Percentiles rank a stretch among this genome's conserved stretches.
Conservation (phyloP, 352 stramenopile species). For the Pythium rishiriense region DNA sequence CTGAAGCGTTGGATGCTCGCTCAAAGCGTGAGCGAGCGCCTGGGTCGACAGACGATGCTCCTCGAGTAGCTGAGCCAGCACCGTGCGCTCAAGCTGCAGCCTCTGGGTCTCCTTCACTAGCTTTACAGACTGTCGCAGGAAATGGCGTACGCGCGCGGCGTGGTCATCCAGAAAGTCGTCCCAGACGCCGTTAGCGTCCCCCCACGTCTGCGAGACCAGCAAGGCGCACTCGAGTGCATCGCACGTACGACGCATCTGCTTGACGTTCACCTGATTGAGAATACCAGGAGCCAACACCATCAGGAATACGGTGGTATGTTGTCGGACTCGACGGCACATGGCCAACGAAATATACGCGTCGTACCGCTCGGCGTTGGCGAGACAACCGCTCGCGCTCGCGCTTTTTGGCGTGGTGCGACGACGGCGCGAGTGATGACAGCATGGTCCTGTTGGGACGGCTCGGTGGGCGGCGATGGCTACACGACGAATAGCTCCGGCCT, state of each 20-base stretch:
- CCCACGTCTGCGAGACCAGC: background rate
- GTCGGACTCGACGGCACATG: background rate
- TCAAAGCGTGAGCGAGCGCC: background rate
- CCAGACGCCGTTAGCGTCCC: constrained; percentile 1
- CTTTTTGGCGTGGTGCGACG: background rate
- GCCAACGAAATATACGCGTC: background rate
- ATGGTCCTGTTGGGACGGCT: background rate
- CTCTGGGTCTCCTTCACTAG: background rate
- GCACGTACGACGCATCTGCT: background rate
- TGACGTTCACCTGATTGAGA: background rate
- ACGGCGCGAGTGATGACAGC: background rate
- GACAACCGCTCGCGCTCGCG: background rate
- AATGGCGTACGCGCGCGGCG: background rate
- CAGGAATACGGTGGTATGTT: background rate
- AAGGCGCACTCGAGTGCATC: background rate
- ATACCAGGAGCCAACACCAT: too few relatives aligned
- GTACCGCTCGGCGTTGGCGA: background rate
- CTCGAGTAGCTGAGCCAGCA: constrained; percentile 3
- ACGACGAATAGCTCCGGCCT: too few relatives aligned
- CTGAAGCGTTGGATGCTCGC: background rate
- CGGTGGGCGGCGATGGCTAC: too few relatives aligned
- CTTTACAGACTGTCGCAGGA: background rate
- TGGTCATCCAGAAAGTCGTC: constrained; percentile 13
- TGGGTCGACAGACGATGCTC: constrained; percentile 1
- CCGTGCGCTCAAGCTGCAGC: background rate